A percentile compares a stretch with the other conserved stretches of the same genome.
Evolutionary conservation across 2,329 filamentous ascomycete genomes (phyloP).

Genomic region (Xylaria multiplex): DNA sequence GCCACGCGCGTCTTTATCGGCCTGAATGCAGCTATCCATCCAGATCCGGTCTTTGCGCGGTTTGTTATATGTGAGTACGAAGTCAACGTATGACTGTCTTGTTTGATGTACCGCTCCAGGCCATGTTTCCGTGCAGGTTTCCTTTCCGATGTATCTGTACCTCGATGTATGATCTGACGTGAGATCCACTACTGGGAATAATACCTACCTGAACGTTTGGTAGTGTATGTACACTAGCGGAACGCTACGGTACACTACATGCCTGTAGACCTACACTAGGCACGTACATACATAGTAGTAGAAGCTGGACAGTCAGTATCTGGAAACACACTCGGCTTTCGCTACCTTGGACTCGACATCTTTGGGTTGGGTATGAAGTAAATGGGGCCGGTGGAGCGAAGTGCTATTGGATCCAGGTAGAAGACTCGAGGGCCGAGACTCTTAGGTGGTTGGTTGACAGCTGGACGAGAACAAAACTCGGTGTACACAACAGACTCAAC

Average conservation of each 20-base stretch:
- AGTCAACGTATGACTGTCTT: conserved; percentile 17
- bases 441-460: not conserved
- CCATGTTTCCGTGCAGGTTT: not conserved
- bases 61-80: conserved; percentile 22
- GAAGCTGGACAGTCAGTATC: not conserved
- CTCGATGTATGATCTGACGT: conserved; percentile 30
- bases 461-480: conserved; percentile 5
- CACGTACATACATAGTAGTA: no score
- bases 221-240: no score
- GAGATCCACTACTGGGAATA: conserved; percentile 15
- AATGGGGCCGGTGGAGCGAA: conserved; percentile 18
- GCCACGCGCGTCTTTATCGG: conserved; percentile 29
- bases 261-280: not conserved
- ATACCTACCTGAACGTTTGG: not conserved
- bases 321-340: conserved; percentile 8
- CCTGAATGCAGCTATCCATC: conserved; percentile 14
- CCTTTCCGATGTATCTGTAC: conserved; percentile 23
- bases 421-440: not conserved
- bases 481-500: not conserved
- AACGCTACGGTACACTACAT: no score
- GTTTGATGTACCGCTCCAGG: conserved; percentile 1
- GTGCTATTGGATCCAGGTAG: conserved; percentile 11
- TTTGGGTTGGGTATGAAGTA: conserved; percentile 36
- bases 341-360: conserved; percentile 22
- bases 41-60: conserved; percentile 22